These are phyloP conservation scores for Syzygium grande DNA, from an alignment of 345 rosid genomes.

Conservation along the genomic window DNA sequence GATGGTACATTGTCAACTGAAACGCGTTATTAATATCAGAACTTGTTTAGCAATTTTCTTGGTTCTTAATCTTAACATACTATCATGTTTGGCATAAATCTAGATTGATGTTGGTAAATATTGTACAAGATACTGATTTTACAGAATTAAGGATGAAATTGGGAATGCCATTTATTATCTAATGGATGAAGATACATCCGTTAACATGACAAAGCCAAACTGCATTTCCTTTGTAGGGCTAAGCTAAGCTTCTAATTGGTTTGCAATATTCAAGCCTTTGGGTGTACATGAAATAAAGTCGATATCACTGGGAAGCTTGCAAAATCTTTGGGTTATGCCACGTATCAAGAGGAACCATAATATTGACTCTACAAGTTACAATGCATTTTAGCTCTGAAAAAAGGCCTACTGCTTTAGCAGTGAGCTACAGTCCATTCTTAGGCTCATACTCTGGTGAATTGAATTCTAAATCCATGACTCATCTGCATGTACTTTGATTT, in stretches of 20 bases:
- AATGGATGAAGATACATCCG: background rate
- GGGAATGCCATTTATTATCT: background rate
- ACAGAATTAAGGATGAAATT: background rate
- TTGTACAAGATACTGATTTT: background rate
- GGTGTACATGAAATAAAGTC: background rate
- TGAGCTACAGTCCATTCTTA: background rate
- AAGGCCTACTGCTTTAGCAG: background rate
- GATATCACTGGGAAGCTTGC: background rate
- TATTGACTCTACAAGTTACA: background rate
- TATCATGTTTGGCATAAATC: background rate
- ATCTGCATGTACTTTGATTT: background rate
- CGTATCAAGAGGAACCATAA: background rate
- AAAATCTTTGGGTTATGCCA: background rate
- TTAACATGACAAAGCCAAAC: background rate
- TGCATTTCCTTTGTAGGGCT: background rate
- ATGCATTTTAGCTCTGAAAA: background rate
- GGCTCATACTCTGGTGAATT: background rate
- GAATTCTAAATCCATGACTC: background rate
- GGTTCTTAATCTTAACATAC: background rate
- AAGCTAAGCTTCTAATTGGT: background rate
- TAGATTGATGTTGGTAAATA: background rate
- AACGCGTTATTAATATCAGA: background rate
- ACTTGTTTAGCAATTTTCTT: background rate
- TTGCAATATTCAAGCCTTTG: background rate
- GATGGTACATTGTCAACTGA: constrained; percentile 15